Evolutionary conservation across 1,284 basidiomycete species (phyloP), one percentile per base, ranked within the genome.

Genomic region (Tylopilus sp.): DNA sequence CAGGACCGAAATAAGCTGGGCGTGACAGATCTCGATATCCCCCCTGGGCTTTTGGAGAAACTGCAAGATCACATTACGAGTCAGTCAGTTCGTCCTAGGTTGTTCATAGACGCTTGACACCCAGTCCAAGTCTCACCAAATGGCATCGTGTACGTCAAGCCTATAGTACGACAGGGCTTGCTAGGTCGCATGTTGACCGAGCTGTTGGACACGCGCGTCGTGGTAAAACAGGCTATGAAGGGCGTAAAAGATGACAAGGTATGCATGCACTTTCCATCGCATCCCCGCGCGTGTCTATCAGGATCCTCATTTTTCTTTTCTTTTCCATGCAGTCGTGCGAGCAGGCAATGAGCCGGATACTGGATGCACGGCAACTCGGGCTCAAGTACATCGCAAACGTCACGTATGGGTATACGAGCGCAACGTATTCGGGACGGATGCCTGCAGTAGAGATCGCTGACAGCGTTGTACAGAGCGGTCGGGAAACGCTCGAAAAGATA

Each of bases 381-480:
- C 76, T 96, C 45, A 95, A 93, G 68, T 90, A 85, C 56, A 90
- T 86, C 42, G 81, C 82, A 52, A 94, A 95, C 62, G 93, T 95
- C 33, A 94, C 91, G 0, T 97, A 97, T 62, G 94, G 94, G 0
- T 99, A 99, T 66, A 97, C 94, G 0, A 81, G 86, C 52, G 95
- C 95, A 1, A 88, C 88, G 2, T 97, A 85, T 63, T 97, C 94
- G 15, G 95, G 96, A 3, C 78, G 95, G 42, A 99, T 99, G 96
- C 95, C 96, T 17, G 93, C 91, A 18, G 94, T 98, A 17, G 94
- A 98, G 71, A 91, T 99, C 35, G 96, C 95, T 0, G 95, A 99
- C 64, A 92, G 92, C 48, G 98, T 99, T 57, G 95, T 99, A 0
- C 94, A 98, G 71, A 94, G 83, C 18, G 95, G 95, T 2, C 77